Evolutionary conservation across 2,329 filamentous ascomycete genomes (phyloP).

Genomic region (Epichloe aotearoae): DNA sequence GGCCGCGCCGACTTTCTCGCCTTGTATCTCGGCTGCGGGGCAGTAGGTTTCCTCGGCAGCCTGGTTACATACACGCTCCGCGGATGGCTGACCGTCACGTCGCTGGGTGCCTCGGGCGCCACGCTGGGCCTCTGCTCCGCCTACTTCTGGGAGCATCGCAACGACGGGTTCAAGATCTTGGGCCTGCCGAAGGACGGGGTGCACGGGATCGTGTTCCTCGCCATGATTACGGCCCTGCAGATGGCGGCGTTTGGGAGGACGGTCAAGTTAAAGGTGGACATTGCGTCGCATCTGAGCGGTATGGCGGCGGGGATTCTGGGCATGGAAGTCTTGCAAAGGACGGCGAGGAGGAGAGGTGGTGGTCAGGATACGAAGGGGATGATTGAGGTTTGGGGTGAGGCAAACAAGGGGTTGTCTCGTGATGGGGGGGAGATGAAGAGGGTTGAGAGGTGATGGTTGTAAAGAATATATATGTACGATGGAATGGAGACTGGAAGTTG

Average conservation of each 20-base stretch:
- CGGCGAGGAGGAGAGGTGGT: slow-evolving; percentile 7
- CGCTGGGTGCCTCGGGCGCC: slow-evolving; percentile 55
- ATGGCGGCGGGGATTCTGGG: slow-evolving; percentile 33
- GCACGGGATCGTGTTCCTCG: slow-evolving; percentile 40
- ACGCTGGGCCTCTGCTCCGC: slow-evolving; percentile 47
- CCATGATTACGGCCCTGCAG: slow-evolving; percentile 36
- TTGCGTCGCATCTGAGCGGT: slow-evolving; percentile 40
- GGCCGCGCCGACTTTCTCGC: slow-evolving; percentile 56
- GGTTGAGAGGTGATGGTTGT: background rate
- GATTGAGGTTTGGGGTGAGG: slow-evolving; percentile 6
- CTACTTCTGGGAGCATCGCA: slow-evolving; percentile 46
- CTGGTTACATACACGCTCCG: slow-evolving; percentile 36
- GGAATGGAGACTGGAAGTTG: too few species aligned
- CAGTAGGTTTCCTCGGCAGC: slow-evolving; percentile 44
- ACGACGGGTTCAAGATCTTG: slow-evolving; percentile 43
- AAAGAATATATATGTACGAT: background rate
- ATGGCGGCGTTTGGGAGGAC: slow-evolving; percentile 32
- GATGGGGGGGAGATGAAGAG: background rate
- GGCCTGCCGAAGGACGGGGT: slow-evolving; percentile 45
- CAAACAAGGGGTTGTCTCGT: background rate
- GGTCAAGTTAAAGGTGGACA: slow-evolving; percentile 29
- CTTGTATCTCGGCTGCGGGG: slow-evolving; percentile 48
- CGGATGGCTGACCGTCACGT: slow-evolving; percentile 32
- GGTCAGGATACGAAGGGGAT: slow-evolving; percentile 7
- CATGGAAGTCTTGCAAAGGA: slow-evolving; percentile 19